These are phyloP conservation scores for Eucalyptus tenuipes DNA, from an alignment of 345 rosid species.

Conservation along the genomic window DNA sequence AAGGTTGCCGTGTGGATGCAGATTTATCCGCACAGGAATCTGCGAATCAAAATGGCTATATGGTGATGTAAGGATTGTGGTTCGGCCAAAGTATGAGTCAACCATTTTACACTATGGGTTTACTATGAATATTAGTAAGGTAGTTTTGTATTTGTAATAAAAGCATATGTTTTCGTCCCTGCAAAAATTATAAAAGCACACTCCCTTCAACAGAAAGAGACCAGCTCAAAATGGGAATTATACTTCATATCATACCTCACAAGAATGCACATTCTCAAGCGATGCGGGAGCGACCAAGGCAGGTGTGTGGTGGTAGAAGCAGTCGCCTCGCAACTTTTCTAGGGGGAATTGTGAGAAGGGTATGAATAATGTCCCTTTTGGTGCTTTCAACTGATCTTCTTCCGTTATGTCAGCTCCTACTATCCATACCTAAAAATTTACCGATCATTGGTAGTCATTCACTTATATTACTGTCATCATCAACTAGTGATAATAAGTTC, in stretches of 20 bases:
- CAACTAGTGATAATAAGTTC: not conserved
- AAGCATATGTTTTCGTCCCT: not conserved
- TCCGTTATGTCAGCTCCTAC: conserved; percentile 38
- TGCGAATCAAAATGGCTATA: not conserved
- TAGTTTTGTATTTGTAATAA: not conserved
- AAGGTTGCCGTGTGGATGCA: not conserved
- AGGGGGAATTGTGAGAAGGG: conserved; percentile 65
- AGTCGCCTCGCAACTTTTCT: conserved; percentile 22
- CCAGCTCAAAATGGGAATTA: not conserved
- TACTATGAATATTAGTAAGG: not conserved
- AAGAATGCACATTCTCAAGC: conserved; percentile 57
- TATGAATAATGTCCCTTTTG: conserved; percentile 39
- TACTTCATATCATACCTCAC: conserved; percentile 37
- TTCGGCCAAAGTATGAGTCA: not conserved
- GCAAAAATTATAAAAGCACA: not conserved
- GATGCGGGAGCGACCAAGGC: conserved; percentile 40
- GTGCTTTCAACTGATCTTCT: conserved; percentile 43
- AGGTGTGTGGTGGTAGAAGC: conserved; percentile 47
- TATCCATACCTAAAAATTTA: conserved; percentile 35
- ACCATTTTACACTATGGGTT: not conserved
- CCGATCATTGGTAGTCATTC: not conserved
- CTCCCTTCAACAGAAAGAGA: not conserved
- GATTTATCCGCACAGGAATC: not conserved
- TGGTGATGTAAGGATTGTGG: not conserved
- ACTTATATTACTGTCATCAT: not conserved